phyloP scores from a whole-genome alignment of 2,329 filamentous ascomycete species.

The Aspergillus terreus region DNA sequence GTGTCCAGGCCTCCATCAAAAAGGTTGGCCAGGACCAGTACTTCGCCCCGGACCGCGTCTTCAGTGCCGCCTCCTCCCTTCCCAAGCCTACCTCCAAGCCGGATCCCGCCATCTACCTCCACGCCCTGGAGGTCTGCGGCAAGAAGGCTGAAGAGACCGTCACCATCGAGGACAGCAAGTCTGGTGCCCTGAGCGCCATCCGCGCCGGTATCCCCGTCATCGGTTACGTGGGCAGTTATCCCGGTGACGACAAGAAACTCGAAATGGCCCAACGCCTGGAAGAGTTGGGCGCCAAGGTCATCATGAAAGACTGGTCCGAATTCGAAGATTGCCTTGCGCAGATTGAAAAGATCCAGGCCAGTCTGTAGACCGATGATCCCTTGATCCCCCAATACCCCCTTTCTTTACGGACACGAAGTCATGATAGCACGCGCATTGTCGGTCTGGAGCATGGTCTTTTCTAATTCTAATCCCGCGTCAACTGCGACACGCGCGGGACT shows the following conservation, averaged over 20 bases:
- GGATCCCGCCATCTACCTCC: slow-evolving; percentile 81
- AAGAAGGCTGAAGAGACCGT: slow-evolving; percentile 69
- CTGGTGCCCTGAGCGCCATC: slow-evolving; percentile 71
- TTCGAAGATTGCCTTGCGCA: slow-evolving; percentile 42
- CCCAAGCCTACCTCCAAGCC: slow-evolving; percentile 82
- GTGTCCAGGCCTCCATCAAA: slow-evolving; percentile 72
- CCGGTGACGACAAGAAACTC: slow-evolving; percentile 54
- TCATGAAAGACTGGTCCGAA: slow-evolving; percentile 53
- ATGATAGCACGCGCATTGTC: slow-evolving; percentile 30
- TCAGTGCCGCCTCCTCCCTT: slow-evolving; percentile 76
- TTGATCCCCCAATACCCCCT: slow-evolving; percentile 1
- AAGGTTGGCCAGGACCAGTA: slow-evolving; percentile 77
- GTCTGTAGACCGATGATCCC: not conserved
- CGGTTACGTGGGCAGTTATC: slow-evolving; percentile 80
- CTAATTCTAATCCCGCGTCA: not conserved
- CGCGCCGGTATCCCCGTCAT: slow-evolving; percentile 76
- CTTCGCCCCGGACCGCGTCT: slow-evolving; percentile 72
- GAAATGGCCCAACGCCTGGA: slow-evolving; percentile 62
- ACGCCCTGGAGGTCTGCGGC: slow-evolving; percentile 69
- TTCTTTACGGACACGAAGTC: slow-evolving; percentile 21
- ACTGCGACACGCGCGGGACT: not conserved
- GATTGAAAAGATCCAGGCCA: slow-evolving; percentile 33
- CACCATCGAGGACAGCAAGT: slow-evolving; percentile 85
- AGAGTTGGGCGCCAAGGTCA: slow-evolving; percentile 59
- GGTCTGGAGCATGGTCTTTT: slow-evolving; percentile 3